Evolutionary conservation across 768 basidiomycete genomes (phyloP).

Genomic region (Boletus barrowsii): DNA sequence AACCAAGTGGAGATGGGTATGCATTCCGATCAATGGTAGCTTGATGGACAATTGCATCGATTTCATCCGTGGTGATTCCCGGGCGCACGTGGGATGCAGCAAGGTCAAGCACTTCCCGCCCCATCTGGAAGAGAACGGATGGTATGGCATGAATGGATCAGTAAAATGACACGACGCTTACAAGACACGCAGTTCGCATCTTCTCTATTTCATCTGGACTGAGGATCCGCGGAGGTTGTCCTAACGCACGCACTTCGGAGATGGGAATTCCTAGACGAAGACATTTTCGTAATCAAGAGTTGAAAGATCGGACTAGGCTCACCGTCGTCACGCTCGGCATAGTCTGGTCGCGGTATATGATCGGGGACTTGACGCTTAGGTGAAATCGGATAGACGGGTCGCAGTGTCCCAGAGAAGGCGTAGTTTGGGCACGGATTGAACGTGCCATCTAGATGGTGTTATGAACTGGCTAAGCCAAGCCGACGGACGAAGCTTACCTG

Average conservation of each 20-base stretch:
- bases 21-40: constrained; percentile 86
- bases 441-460: constrained; percentile 54
- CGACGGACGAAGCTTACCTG: constrained; percentile 6
- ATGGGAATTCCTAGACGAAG: constrained; percentile 50
- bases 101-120: constrained; percentile 89
- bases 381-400: constrained; percentile 85
- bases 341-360: constrained; percentile 86
- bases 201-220: constrained; percentile 76
- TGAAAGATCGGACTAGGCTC: constrained; percentile 23
- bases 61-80: constrained; percentile 94
- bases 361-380: constrained; percentile 71
- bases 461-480: neutral
- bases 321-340: constrained; percentile 63
- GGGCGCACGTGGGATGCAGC: constrained; percentile 82
- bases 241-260: constrained; percentile 54
- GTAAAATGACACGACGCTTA: constrained; percentile 39
- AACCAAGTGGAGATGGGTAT: constrained; percentile 93
- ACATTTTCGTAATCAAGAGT: neutral
- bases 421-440: constrained; percentile 79
- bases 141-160: neutral
- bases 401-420: constrained; percentile 73
- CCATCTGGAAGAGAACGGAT: constrained; percentile 50
- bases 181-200: constrained; percentile 84
- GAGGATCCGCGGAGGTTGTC: constrained; percentile 65
- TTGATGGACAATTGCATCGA: constrained; percentile 91